These are phyloP conservation scores for Zalaria sp. DNA, from an alignment of 2,329 filamentous ascomycete species.

Conservation along the genomic window DNA sequence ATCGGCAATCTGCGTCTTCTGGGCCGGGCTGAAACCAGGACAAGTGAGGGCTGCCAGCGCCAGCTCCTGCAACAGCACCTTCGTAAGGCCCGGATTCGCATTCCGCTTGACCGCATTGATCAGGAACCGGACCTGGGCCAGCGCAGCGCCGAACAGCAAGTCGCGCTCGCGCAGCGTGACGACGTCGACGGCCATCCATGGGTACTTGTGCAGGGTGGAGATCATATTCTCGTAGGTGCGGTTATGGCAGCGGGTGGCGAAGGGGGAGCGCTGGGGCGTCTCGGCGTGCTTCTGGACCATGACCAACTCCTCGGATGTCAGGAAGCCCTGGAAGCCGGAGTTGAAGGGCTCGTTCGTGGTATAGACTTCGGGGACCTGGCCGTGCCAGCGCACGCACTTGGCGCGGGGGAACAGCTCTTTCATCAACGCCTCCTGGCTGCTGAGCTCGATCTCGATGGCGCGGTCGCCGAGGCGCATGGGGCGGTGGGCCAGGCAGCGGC, in stretches of 20 bases:
- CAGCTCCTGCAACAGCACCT: slow-evolving; percentile 17
- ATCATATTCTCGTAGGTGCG: slow-evolving; percentile 40
- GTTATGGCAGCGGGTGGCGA: slow-evolving; percentile 33
- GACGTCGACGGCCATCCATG: slow-evolving; percentile 31
- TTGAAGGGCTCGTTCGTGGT: slow-evolving; percentile 28
- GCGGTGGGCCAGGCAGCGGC: slow-evolving; percentile 20
- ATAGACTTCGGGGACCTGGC: slow-evolving; percentile 19
- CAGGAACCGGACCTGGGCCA: slow-evolving; percentile 12
- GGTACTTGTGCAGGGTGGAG: slow-evolving; percentile 39
- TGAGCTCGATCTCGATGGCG: slow-evolving; percentile 30
- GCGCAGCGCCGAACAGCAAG: slow-evolving; percentile 24
- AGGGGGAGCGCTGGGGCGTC: slow-evolving; percentile 33
- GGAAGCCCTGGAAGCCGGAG: slow-evolving; percentile 36
- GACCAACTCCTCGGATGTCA: slow-evolving; percentile 36
- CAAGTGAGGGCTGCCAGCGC: slow-evolving; percentile 15
- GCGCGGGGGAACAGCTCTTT: slow-evolving; percentile 36
- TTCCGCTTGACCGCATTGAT: slow-evolving; percentile 9
- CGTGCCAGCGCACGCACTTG: slow-evolving; percentile 33
- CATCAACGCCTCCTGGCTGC: slow-evolving; percentile 34
- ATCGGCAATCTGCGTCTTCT: slow-evolving; percentile 13
- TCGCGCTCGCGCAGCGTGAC: slow-evolving; percentile 35
- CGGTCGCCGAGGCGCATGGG: slow-evolving; percentile 33
- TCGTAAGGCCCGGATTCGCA: slow-evolving; percentile 9
- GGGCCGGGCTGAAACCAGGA: slow-evolving; percentile 18
- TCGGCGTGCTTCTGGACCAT: slow-evolving; percentile 33